These are phyloP conservation scores for Nematocida minor DNA, from an alignment of 371 early-diverging fungal genomes.

Conservation along the genomic window DNA sequence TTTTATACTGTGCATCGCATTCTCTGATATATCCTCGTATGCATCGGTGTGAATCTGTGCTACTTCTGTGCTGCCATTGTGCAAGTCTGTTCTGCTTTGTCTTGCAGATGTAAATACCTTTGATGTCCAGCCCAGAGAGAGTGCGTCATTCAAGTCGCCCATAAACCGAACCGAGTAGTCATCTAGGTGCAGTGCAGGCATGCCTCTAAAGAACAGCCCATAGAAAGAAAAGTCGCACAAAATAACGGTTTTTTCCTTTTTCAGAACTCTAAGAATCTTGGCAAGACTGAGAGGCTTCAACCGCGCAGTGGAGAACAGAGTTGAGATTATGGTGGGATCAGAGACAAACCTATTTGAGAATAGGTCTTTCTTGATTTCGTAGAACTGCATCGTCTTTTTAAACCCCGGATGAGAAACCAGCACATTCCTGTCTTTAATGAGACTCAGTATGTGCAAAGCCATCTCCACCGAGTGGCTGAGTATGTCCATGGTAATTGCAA, in stretches of 20 bases:
- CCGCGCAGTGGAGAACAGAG: neutral
- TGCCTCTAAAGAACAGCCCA: neutral
- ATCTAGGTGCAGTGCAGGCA: conserved; percentile 9
- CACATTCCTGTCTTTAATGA: conserved; percentile 1
- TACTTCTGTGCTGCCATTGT: neutral
- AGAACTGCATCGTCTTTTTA: conserved; percentile 18
- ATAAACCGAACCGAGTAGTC: conserved; percentile 27
- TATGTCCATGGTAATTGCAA: conserved; percentile 32
- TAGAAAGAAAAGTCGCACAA: conserved; percentile 19
- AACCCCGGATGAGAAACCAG: conserved; percentile 24
- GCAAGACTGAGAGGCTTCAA: neutral
- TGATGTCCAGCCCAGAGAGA: neutral
- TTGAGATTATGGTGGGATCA: neutral
- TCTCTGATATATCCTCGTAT: neutral
- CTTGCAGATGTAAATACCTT: neutral
- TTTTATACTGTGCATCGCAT: neutral
- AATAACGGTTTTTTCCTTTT: conserved; percentile 3
- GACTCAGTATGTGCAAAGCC: conserved; percentile 45
- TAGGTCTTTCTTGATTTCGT: conserved; percentile 26
- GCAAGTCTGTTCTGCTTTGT: neutral
- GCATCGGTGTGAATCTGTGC: neutral
- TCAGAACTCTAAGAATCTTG: neutral
- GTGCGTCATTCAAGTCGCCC: conserved; percentile 16
- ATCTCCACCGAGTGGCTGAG: conserved; percentile 33
- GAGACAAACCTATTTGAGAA: neutral